phyloP scores from a whole-genome alignment of 2,329 filamentous ascomycete genomes.

The Claviceps sorghi region DNA sequence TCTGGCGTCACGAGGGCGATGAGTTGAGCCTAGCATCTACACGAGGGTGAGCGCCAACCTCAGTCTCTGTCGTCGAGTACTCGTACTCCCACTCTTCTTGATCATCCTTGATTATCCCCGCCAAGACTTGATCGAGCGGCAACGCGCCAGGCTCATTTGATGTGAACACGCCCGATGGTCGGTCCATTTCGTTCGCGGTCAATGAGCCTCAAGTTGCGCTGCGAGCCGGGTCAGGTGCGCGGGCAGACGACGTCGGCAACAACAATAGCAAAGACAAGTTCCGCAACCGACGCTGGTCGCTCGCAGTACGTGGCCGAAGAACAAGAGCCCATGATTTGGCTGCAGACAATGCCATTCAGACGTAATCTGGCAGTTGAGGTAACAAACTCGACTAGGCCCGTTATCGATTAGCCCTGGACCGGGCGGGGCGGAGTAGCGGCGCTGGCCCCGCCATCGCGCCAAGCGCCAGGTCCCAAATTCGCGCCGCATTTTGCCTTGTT shows the following conservation, averaged over 20 bases:
- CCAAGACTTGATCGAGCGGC: constrained; percentile 14
- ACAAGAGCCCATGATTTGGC: not conserved
- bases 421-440: not conserved
- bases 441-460: constrained; percentile 14
- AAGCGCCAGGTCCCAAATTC: not conserved
- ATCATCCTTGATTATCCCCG: constrained; percentile 20
- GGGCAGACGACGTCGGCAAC: not conserved
- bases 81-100: constrained; percentile 55
- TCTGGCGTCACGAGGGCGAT: not conserved
- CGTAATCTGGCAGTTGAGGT: not conserved
- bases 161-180: not conserved
- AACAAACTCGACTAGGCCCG: not conserved
- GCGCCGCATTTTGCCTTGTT: constrained; percentile 1
- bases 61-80: constrained; percentile 48
- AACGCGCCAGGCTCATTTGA: constrained; percentile 15
- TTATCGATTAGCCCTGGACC: not conserved
- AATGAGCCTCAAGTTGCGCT: not conserved
- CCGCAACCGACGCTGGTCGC: not conserved
- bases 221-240: not conserved
- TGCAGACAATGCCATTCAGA: not conserved
- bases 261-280: not conserved
- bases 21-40: not conserved
- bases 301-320: not conserved
- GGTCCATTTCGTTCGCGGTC: not conserved
- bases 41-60: constrained; percentile 24